A percentile compares a stretch with the other conserved stretches of the same genome.
Evolutionary conservation across 2,329 filamentous ascomycete species (phyloP).

Genomic region (Ciborinia camelliae): DNA sequence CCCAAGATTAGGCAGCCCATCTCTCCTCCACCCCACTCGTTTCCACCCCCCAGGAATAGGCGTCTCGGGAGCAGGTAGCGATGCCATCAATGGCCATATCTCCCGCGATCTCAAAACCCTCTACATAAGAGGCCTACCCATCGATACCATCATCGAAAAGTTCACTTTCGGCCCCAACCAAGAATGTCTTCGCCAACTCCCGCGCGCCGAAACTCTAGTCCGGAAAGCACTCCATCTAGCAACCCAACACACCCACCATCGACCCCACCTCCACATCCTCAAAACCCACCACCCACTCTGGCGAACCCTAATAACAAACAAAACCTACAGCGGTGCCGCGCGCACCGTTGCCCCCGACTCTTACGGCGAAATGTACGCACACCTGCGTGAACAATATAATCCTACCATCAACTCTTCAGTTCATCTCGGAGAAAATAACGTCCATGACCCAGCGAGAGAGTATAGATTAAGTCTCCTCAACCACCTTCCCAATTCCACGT

Average conservation of each 20-base stretch:
- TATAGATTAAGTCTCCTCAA: background rate
- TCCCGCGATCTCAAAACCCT: background rate
- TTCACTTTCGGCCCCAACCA: background rate
- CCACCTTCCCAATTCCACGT: background rate
- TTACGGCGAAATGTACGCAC: background rate
- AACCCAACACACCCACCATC: background rate
- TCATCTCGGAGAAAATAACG: too few relatives aligned
- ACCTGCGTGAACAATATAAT: too few relatives aligned
- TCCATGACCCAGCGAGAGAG: background rate
- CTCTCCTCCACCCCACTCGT: background rate
- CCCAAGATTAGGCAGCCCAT: background rate
- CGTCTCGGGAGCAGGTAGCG: background rate
- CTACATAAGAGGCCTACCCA: background rate
- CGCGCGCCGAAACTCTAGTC: background rate
- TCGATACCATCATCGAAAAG: background rate
- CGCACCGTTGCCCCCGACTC: background rate
- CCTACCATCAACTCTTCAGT: too few relatives aligned
- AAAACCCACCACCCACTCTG: background rate
- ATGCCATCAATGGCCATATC: background rate
- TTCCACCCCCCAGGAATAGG: background rate
- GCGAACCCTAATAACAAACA: background rate
- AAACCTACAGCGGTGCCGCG: background rate
- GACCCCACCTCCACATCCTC: background rate
- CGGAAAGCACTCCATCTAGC: background rate
- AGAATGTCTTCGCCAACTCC: background rate